phyloP scores from a whole-genome alignment of 1,284 basidiomycete genomes.

The Thecaphora frezii region DNA sequence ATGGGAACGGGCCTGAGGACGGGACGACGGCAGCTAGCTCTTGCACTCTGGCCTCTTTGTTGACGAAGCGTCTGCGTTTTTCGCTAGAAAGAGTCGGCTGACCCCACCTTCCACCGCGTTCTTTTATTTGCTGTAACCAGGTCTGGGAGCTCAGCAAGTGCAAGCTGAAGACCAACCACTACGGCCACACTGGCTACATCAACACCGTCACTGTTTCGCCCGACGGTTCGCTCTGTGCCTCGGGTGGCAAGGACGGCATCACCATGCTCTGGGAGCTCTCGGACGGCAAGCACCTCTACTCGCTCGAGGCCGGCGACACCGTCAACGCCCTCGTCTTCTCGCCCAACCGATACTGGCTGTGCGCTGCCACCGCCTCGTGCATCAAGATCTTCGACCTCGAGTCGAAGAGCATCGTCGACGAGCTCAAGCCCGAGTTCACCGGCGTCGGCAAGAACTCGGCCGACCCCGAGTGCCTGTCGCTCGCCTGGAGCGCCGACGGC shows the following conservation, averaged over 20 bases:
- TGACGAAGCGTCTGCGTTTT: too few species aligned
- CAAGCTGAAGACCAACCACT: constrained; percentile 99
- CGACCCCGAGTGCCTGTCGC: constrained; percentile 93
- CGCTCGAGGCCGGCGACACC: constrained; percentile 95
- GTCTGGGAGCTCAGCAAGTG: constrained; percentile 99
- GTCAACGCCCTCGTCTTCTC: constrained; percentile 99
- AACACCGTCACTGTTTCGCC: constrained; percentile 98
- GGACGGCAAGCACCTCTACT: constrained; percentile 99
- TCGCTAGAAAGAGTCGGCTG: too few species aligned
- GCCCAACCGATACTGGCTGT: constrained; percentile 90
- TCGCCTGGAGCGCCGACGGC: constrained; percentile 98
- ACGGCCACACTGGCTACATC: constrained; percentile 98
- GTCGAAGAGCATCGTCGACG: constrained; percentile 90
- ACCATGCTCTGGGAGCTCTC: constrained; percentile 99
- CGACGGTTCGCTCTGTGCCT: constrained; percentile 97
- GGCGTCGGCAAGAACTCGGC: constrained; percentile 72
- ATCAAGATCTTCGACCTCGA: constrained; percentile 73
- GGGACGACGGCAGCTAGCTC: too few species aligned
- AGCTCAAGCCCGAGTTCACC: constrained; percentile 72
- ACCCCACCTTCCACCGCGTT: too few species aligned
- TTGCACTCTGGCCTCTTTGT: too few species aligned
- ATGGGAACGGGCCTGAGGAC: too few species aligned
- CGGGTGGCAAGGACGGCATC: constrained; percentile 94
- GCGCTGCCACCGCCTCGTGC: constrained; percentile 94
- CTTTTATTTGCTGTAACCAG: constrained; percentile 62